Evolutionary conservation across 495 filamentous ascomycete species (phyloP), one percentile per base, ranked within the genome.

Genomic region (Penicillium coffeae): DNA sequence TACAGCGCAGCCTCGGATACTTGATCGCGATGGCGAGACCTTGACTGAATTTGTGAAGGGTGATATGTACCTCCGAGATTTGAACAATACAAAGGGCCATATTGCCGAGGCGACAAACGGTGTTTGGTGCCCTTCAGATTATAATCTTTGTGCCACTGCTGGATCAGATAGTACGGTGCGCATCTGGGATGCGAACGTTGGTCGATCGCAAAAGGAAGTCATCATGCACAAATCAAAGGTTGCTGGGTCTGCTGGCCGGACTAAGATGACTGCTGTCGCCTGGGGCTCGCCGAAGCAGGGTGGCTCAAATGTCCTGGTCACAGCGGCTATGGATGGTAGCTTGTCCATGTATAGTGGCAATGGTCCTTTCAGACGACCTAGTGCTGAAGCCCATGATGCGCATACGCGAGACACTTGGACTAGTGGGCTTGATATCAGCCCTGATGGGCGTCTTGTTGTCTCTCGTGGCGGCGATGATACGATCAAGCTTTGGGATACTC

Each of bases 1-100:
- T 0, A 84, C 88, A 7, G 80, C 90, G 1, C 94, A 98, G 62
- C 89, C 92, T 2, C 89, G 88, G 64, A 83, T 98, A 36, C 75
- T 96, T 58, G 86, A 79, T 58, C 83, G 93, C 52, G 92, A 98
- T 72, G 93, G 93, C 7, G 89, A 90, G 33, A 76, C 84, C 8
- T 47, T 90, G 10, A 83, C 85, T 2, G 90, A 96, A 64, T 96
- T 95, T 53, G 83, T 86, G 45, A 98, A 98, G 69, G 93, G 93
- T 16, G 93, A 98, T 60, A 96, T 96, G 92, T 98, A 98, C 61
- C 69, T 98, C 47, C 80, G 93, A 33, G 94, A 98, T 60, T 89
- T 96, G 80, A 78, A 96, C 63, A 89, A 96, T 62, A 98, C 93
- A 0, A 97, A 96, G 60, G 93, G 93, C 0, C 93, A 98, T 61